Evolutionary conservation across 129 eudicot genomes (phyloP), one percentile per base, ranked within the genome.

Genomic region (Chrysanthemum makinoi): DNA sequence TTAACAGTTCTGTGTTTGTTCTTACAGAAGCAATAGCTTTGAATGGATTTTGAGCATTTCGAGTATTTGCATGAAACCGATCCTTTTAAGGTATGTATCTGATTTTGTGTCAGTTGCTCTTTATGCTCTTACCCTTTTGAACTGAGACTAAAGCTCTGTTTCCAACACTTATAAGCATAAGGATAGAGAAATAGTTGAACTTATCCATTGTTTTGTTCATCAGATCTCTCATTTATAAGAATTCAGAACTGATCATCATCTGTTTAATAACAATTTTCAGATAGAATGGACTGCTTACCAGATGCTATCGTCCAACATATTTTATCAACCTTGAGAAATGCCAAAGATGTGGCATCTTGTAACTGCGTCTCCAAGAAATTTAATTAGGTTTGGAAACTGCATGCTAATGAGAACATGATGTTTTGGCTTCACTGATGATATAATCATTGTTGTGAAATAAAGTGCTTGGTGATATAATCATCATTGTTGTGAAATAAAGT

Each of bases 281-380:
- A 80, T 26, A 77, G 48, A 83, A 89, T 93, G 98, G 98, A 93
- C 51, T 72, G 79, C 2, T 78, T 93, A 20, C 98, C 98, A 30
- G 96, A 93, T 57, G 96, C 95, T 20, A 17, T 93, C 72, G 83
- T 87, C 68, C 95, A 87, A 46, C 79, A 48, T 85, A 89, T 92
- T 62, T 58, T 89, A 49, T 89, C 91, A 14, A 65, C 68, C 60
- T 69, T 93, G 46, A 81, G 47, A 69, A 85, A 85, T 74, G 94
- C 91, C 53, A 89, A 80, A 67, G 96, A 93, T 62, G 89, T 93
- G 72, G 98, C 90, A 10, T 87, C 82, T 56, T 39, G 44, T 39
- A 39, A 39, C 6, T 39, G 44, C 44, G 44, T 39, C 44, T 39
- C 44, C 44, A 39, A 39, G 9, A 39, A 39, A 28, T 28, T 22